Base-by-base conservation (phyloP, 2,329 filamentous ascomycete genomes). In the Alternaria sp. region DNA sequence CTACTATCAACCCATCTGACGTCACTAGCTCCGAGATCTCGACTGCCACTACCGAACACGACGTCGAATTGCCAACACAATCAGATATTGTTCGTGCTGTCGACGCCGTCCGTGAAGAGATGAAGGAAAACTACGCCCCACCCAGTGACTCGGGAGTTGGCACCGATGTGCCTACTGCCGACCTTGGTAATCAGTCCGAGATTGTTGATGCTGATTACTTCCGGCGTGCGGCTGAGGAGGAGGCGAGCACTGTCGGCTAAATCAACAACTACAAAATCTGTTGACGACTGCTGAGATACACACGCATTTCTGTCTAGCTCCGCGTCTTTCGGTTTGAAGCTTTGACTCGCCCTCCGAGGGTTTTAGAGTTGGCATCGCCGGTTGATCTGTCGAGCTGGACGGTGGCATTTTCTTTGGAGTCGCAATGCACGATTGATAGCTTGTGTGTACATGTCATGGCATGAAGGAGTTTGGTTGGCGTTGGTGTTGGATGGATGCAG, bases 101-200 rank as follows among this genome's bases (percentile, higher is more conserved):
- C 7, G 68, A 74, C 33, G 70, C 67, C 1, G 72, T 74, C 8
- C 71, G 66, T 23, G 66, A 66, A 7, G 69, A 77, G 37, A 66
- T 72, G 65, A 69, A 73, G 53, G 66, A 65, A 14, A 62, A 68
- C 40, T 69, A 67, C 23, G 60, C 65, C 33, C 56, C 67, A 3
- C 73, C 71, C 5, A 72, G 66, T 42, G 77, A 79, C 53, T 78
- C 75, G 5, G 77, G 74, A 13, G 65, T 79, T 24, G 77, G 77
- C 14, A 73, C 72, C 1, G 78, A 79, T 59, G 24, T 77, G 6
- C 69, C 75, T 6, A 78, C 75, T 13, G 73, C 72, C 11, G 68
- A 59, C 1, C 52, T 74, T 26, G 66, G 58, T 1, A 59, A 63
- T 8, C 60, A 66, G 21, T 63, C 68, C 24, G 17, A 17, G 17